Conservation (phyloP, 1,139 yeast species). For the Candida freyschussii region DNA sequence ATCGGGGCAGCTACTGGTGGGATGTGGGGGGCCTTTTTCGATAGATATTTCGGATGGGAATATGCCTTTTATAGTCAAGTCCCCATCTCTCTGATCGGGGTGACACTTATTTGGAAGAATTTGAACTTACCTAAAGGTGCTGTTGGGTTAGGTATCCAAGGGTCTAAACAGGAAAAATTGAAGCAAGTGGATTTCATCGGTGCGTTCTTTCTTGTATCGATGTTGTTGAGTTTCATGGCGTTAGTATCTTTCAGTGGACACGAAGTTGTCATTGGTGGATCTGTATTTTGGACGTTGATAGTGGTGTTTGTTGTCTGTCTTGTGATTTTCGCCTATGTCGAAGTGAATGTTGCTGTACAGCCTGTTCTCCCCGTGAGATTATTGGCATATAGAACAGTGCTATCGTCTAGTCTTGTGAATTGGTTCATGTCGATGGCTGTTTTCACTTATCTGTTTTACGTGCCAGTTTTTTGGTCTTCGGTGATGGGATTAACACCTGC, state of each 20-base stretch:
- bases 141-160: conserved; percentile 26
- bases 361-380: conserved; percentile 61
- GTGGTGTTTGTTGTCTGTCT: conserved; percentile 25
- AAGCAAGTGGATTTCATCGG: conserved; percentile 68
- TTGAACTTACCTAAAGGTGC: conserved; percentile 39
- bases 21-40: conserved; percentile 52
- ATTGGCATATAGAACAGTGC: conserved; percentile 45
- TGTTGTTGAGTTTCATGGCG: conserved; percentile 47
- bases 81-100: conserved; percentile 55
- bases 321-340: conserved; percentile 42
- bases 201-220: conserved; percentile 50
- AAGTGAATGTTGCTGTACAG: conserved; percentile 48
- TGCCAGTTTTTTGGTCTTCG: conserved; percentile 56
- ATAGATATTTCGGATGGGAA: conserved; percentile 76
- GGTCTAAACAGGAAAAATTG: conserved; percentile 35
- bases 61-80: conserved; percentile 54
- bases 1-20: conserved; percentile 73
- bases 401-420: conserved; percentile 57
- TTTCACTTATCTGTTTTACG: conserved; percentile 50
- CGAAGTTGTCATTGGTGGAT: conserved; percentile 35
- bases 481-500: conserved; percentile 50
- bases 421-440: conserved; percentile 56
- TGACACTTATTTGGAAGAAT: conserved; percentile 32
- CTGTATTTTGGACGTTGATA: conserved; percentile 32
- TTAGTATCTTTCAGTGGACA: conserved; percentile 67